Evolutionary conservation across 2,329 filamentous ascomycete genomes (phyloP).

Genomic region (Cytospora leucostoma): DNA sequence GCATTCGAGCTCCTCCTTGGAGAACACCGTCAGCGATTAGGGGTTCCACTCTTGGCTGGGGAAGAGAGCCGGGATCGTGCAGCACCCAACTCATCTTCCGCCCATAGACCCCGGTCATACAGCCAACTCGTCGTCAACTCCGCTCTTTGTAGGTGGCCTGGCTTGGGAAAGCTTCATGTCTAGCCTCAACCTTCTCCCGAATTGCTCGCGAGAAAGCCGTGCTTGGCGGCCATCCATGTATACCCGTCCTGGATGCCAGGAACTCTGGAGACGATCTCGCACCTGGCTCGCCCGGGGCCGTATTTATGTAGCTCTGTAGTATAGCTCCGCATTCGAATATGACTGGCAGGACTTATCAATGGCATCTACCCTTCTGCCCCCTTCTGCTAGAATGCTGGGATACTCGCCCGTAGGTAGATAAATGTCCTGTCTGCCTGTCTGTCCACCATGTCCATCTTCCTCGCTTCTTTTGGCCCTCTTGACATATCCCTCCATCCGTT

Average conservation of each 20-base stretch:
- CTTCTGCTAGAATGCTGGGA: neutral
- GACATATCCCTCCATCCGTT: neutral
- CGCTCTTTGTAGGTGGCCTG: neutral
- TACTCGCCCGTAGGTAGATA: slow-evolving; percentile 9
- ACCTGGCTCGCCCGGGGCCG: too few species aligned
- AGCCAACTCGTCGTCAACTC: neutral
- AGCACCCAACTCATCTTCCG: slow-evolving; percentile 6
- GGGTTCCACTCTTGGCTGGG: neutral
- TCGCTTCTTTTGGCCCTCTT: neutral
- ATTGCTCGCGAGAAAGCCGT: slow-evolving; percentile 4
- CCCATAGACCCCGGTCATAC: neutral
- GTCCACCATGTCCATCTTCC: neutral
- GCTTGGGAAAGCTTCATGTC: slow-evolving; percentile 14
- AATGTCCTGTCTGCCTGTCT: neutral
- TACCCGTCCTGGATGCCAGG: neutral
- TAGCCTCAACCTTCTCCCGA: neutral
- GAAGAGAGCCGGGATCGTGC: neutral
- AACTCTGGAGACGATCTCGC: too few species aligned
- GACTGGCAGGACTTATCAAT: neutral
- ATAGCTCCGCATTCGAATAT: neutral
- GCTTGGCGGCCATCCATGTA: slow-evolving; percentile 1
- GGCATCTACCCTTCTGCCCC: neutral
- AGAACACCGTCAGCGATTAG: neutral
- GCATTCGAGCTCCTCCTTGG: slow-evolving; percentile 1
- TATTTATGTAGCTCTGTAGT: too few species aligned